Evolutionary conservation across 345 rosid species (phyloP).

Genomic region (Rubroshorea leprosula): DNA sequence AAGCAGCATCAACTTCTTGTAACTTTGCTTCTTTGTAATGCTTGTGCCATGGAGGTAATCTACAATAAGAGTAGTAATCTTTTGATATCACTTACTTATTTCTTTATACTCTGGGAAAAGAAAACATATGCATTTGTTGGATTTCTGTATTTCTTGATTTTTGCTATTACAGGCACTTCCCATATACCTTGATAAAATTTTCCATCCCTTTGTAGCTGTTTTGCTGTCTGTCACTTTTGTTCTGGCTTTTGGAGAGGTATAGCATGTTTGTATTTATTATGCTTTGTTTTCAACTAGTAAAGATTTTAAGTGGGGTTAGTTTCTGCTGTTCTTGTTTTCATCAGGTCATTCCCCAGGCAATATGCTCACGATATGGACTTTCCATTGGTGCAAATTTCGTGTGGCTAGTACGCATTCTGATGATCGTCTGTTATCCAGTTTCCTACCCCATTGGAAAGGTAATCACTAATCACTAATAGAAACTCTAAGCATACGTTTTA

Average conservation of each 20-base stretch:
- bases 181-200: constrained; percentile 63
- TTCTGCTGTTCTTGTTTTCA: constrained; percentile 2
- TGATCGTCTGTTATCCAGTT: constrained; percentile 68
- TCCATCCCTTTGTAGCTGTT: constrained; percentile 78
- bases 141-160: not conserved
- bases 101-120: not conserved
- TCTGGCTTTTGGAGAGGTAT: constrained; percentile 78
- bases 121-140: not conserved
- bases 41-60: constrained; percentile 76
- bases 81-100: not conserved
- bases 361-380: constrained; percentile 75
- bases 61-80: not conserved
- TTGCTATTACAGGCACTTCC: constrained; percentile 65
- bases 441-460: constrained; percentile 84
- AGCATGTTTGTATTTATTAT: not conserved
- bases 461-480: constrained; percentile 4
- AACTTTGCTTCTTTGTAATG: constrained; percentile 75
- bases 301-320: not conserved
- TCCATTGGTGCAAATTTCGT: constrained; percentile 68
- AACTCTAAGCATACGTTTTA: not conserved
- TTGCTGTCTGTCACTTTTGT: constrained; percentile 77
- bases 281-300: constrained; percentile 10
- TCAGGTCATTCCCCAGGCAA: constrained; percentile 79
- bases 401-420: constrained; percentile 67
- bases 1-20: constrained; percentile 84